Conservation (phyloP, 805 yeast species). For the Saccharomyces cerevisiae region DNA sequence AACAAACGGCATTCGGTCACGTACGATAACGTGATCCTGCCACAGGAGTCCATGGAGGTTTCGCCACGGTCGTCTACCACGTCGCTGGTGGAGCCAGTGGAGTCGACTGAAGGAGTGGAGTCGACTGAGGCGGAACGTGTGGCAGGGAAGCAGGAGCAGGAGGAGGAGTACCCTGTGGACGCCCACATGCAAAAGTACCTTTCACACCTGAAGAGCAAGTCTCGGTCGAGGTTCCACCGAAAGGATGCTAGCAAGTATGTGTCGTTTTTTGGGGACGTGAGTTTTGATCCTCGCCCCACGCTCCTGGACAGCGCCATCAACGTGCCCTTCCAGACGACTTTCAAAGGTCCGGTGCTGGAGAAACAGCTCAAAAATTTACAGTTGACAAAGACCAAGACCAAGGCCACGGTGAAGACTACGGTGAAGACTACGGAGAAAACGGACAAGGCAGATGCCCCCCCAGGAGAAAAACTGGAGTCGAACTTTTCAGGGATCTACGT, state of each 20-base stretch:
- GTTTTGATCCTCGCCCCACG: slow-evolving; percentile 36
- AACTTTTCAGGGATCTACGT: slow-evolving; percentile 73
- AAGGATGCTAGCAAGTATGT: slow-evolving; percentile 8
- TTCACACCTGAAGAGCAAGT: not conserved
- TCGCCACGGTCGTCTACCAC: not conserved
- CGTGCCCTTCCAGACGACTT: slow-evolving; percentile 12
- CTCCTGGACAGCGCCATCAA: slow-evolving; percentile 41
- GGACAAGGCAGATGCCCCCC: not conserved
- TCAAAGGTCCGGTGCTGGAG: slow-evolving; percentile 26
- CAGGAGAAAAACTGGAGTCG: slow-evolving; percentile 6
- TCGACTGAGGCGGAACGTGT: not conserved
- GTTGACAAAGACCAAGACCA: slow-evolving; percentile 4
- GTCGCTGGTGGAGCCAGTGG: not conserved
- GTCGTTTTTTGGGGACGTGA: slow-evolving; percentile 48
- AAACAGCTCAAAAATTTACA: slow-evolving; percentile 16
- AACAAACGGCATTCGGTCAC: slow-evolving; percentile 8
- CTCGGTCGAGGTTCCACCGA: not conserved
- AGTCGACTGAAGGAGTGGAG: no score
- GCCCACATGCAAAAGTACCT: not conserved
- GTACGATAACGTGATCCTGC: slow-evolving; percentile 2
- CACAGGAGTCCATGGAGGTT: not conserved
- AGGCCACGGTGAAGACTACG: not conserved
- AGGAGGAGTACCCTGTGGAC: not conserved
- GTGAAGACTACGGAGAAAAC: not conserved
- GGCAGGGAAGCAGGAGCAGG: not conserved